phyloP scores from a whole-genome alignment of 495 filamentous ascomycete species.

The Immersiella caudata region DNA sequence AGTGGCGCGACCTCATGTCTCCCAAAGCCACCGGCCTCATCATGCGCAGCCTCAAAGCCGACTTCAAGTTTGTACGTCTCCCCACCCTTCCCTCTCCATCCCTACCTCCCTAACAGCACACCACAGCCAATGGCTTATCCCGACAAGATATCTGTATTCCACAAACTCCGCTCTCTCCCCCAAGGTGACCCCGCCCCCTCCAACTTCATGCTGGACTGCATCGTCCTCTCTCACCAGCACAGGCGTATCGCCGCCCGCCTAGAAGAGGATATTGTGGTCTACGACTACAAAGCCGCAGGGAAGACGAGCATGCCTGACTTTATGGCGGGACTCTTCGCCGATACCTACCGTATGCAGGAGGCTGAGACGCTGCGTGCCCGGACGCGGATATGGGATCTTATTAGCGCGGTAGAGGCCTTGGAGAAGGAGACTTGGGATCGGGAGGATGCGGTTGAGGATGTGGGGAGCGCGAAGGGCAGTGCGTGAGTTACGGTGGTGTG shows the following conservation, averaged over 20 bases:
- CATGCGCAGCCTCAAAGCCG: constrained; percentile 74
- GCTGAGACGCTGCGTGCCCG: constrained; percentile 52
- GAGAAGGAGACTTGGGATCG: constrained; percentile 79
- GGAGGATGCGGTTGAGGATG: constrained; percentile 69
- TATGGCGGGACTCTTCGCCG: constrained; percentile 64
- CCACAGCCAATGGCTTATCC: constrained; percentile 83
- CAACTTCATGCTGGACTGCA: constrained; percentile 54
- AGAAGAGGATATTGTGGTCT: constrained; percentile 80
- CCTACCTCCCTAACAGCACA: not conserved
- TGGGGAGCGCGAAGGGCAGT: constrained; percentile 54
- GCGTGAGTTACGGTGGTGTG: constrained; percentile 9
- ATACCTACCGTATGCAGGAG: constrained; percentile 70
- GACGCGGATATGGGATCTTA: constrained; percentile 55
- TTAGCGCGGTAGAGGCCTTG: constrained; percentile 58
- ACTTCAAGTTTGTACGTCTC: constrained; percentile 85
- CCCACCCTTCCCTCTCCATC: not conserved
- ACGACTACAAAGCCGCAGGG: constrained; percentile 69
- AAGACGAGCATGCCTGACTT: constrained; percentile 67
- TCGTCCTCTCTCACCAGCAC: constrained; percentile 78
- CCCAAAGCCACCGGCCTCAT: constrained; percentile 74
- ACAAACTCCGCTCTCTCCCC: constrained; percentile 66
- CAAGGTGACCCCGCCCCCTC: constrained; percentile 31
- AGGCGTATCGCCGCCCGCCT: constrained; percentile 77
- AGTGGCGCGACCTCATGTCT: constrained; percentile 74
- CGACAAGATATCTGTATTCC: constrained; percentile 84